Base-by-base conservation (phyloP, 805 yeast species). In the Wickerhamiella spandovensis region DNA sequence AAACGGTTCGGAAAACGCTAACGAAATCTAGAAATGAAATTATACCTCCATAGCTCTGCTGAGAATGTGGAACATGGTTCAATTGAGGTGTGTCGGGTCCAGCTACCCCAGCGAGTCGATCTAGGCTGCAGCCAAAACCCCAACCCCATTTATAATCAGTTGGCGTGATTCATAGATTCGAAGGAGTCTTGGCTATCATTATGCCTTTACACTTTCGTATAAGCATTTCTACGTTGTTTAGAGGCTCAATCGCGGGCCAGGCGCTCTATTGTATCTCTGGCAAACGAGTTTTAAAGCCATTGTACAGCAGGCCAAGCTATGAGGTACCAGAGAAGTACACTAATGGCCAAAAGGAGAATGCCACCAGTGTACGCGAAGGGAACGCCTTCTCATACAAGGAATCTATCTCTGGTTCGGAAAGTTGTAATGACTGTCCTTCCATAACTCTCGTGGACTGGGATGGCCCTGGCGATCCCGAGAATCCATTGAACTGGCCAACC, bases 401-500 rank as follows among this genome's bases (percentile, higher is more conserved):
- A 8, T 28, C 7, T 9, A 12, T 15, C 12, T 28, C 32, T 3
- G 32, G 15, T 15, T 28, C 32, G 15, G 32, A 28, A 9, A 9
- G 7, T 35, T 35, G 20, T 13, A 17, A 6, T 9, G 18, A 3
- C 18, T 35, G 20, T 20, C 3, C 32, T 9, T 15, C 41, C 10
- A 7, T 18, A 10, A 15, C 57, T 21, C 48, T 63, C 13, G 66
- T 64, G 1, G 62, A 55, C 24, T 64, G 65, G 64, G 58, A 64
- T 28, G 65, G 67, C 0, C 58, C 58, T 1, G 56, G 57, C 24
- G 66, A 62, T 39, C 61, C 58, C 2, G 64, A 56, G 48, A 53
- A 75, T 55, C 86, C 87, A 1, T 56, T 62, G 37, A 80, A 80
- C 58, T 81, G 85, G 85, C 67, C 77, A 0, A 18, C 57, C 0